Evolutionary conservation across 495 filamentous ascomycete species (phyloP), one percentile per base, ranked within the genome.

Genomic region (Penicillium lagena): DNA sequence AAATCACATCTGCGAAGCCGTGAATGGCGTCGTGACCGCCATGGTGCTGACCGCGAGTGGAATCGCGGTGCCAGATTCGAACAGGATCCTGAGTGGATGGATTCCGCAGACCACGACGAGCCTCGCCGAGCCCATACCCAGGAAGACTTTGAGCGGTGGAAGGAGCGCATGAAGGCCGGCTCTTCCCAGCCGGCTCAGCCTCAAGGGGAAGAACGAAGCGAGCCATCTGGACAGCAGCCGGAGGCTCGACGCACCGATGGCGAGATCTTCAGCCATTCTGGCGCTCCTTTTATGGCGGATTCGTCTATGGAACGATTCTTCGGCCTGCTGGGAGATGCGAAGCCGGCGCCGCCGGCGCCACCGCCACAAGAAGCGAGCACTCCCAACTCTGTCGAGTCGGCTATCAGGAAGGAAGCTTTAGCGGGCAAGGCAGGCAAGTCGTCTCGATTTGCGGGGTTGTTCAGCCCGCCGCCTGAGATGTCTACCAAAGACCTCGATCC

Each of bases 131-230:
- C 73, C 12, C 87, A 86, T 57, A 95, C 86, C 9, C 83, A 86
- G 56, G 89, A 94, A 55, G 89, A 97, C 43, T 97, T 98, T 62
- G 85, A 96, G 64, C 85, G 84, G 47, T 98, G 94, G 81, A 96
- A 96, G 68, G 87, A 93, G 51, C 73, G 70, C 39, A 94, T 95
- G 90, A 95, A 91, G 61, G 81, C 83, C 27, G 64, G 70, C 58
- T 69, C 68, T 29, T 44, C 54, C 29, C 46, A 51, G 15, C 48
- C 51, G 34, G 27, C 57, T 27, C 45, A 65, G 55, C 40, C 51
- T 52, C 58, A 57, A 59, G 62, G 45, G 6, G 76, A 65, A 32
- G 76, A 80, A 47, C 81, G 79, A 59, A 63, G 55, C 33, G 60
- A 49, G 31, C 38, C 42, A 9, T 44, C 55, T 29, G 12, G 40